Evolutionary conservation across 345 rosid species (phyloP).

Genomic region (Orychophragmus violaceus): DNA sequence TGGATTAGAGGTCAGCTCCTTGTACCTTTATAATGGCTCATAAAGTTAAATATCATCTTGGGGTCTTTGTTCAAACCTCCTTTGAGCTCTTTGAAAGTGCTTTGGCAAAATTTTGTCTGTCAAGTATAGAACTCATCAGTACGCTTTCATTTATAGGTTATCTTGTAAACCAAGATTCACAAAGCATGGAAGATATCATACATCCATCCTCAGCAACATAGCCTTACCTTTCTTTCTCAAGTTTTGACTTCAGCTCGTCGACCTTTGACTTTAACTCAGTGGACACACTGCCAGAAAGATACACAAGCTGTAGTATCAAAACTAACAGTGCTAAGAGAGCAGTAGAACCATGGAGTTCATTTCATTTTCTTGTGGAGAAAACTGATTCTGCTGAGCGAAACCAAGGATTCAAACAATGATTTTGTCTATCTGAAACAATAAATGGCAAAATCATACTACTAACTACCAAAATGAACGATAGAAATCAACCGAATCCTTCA

Average conservation of each 20-base stretch:
- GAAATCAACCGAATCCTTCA: background rate
- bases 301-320: slow-evolving; percentile 11
- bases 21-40: slow-evolving; percentile 1
- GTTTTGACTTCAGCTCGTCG: slow-evolving; percentile 60
- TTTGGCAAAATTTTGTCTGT: slow-evolving; percentile 61
- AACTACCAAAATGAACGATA: background rate
- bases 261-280: slow-evolving; percentile 60
- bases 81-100: slow-evolving; percentile 67
- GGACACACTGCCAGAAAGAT: slow-evolving; percentile 47
- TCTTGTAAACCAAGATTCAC: background rate
- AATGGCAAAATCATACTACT: background rate
- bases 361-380: background rate
- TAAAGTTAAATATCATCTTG: background rate
- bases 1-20: background rate
- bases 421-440: background rate
- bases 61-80: slow-evolving; percentile 46
- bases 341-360: background rate
- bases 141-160: background rate
- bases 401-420: background rate
- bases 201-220: background rate
- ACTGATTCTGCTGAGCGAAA: background rate
- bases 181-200: background rate
- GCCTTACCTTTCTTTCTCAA: slow-evolving; percentile 70
- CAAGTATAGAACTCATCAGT: background rate
- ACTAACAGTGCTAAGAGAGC: background rate